Percentiles rank a stretch among this genome's conserved stretches.
phyloP scores from a whole-genome alignment of 2,329 filamentous ascomycete genomes.

The Aspergillus ruber region DNA sequence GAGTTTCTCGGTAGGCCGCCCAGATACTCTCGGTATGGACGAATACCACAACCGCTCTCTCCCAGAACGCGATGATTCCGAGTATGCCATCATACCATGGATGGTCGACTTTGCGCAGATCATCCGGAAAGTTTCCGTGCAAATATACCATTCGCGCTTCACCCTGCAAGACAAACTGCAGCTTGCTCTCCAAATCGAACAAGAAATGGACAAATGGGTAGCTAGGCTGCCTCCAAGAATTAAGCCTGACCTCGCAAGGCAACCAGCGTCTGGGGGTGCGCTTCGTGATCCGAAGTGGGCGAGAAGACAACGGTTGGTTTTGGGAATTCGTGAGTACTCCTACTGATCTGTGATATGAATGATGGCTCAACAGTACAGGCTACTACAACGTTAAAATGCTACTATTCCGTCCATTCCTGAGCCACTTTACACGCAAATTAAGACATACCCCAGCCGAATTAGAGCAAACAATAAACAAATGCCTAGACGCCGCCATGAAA shows the following conservation, averaged over 20 bases:
- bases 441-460: slow-evolving; percentile 20
- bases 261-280: slow-evolving; percentile 16
- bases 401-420: slow-evolving; percentile 30
- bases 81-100: slow-evolving; percentile 35
- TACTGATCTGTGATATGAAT: neutral
- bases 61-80: slow-evolving; percentile 29
- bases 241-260: slow-evolving; percentile 22
- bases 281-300: slow-evolving; percentile 34
- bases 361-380: slow-evolving; percentile 11
- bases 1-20: slow-evolving; percentile 44
- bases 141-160: slow-evolving; percentile 33
- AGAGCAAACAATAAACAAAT: slow-evolving; percentile 29
- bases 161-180: slow-evolving; percentile 30
- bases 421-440: slow-evolving; percentile 24
- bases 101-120: slow-evolving; percentile 38
- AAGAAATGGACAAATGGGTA: slow-evolving; percentile 32
- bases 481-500: slow-evolving; percentile 32
- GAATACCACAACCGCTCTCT: slow-evolving; percentile 43
- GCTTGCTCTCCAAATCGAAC: slow-evolving; percentile 30
- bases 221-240: slow-evolving; percentile 25
- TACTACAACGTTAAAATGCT: slow-evolving; percentile 39
- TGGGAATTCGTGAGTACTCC: slow-evolving; percentile 30
- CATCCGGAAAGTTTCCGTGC: slow-evolving; percentile 34
- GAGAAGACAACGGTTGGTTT: slow-evolving; percentile 32
- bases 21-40: slow-evolving; percentile 45